Conservation (phyloP, 2,329 filamentous ascomycete genomes). For the Trichoderma afroharzianum region DNA sequence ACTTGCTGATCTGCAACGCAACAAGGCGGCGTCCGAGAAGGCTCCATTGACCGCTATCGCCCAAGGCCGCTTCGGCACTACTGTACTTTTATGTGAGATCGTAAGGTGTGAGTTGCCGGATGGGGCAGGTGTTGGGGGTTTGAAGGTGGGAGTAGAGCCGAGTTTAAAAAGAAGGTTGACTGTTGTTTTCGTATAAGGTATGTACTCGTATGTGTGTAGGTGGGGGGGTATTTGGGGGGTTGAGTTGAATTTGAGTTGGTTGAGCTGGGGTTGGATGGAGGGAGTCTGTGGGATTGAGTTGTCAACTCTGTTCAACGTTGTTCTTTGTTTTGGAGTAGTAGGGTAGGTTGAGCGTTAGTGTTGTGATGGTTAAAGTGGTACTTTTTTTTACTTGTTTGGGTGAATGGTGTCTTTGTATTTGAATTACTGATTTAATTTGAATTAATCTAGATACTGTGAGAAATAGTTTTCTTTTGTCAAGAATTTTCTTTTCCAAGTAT, state of each 20-base stretch:
- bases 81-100: not conserved
- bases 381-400: too few species aligned
- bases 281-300: not conserved
- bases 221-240: not conserved
- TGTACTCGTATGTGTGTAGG: not conserved
- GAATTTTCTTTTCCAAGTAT: too few species aligned
- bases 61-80: not conserved
- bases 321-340: not conserved
- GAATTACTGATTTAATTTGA: not conserved
- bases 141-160: slow-evolving; percentile 3
- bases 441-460: too few species aligned
- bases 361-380: not conserved
- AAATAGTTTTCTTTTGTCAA: too few species aligned
- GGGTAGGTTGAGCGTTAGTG: not conserved
- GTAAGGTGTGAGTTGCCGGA: not conserved
- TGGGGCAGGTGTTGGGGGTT: not conserved
- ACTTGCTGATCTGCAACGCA: not conserved
- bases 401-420: not conserved
- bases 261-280: not conserved
- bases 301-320: not conserved
- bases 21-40: not conserved
- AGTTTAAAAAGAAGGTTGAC: not conserved
- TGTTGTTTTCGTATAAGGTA: not conserved
- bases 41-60: not conserved
- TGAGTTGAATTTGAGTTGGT: not conserved